Evolutionary conservation across 768 basidiomycete genomes (phyloP).

Genomic region (Cantharellus anzutake): DNA sequence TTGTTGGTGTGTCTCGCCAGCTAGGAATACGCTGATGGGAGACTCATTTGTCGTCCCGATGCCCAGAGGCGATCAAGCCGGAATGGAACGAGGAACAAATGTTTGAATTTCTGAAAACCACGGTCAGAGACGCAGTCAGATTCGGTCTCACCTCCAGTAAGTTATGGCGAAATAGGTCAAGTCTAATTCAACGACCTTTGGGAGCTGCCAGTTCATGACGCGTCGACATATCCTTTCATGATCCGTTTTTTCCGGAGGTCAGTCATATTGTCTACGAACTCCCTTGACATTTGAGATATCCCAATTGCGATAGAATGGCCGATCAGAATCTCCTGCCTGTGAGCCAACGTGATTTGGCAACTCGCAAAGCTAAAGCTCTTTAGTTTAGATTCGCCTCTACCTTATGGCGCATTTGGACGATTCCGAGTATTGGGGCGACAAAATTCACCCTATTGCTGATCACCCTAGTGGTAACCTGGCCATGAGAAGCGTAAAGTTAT

Average conservation of each 20-base stretch:
- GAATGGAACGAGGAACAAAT: slow-evolving; percentile 37
- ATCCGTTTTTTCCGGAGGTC: slow-evolving; percentile 51
- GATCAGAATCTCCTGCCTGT: slow-evolving; percentile 51
- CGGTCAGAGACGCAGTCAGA: slow-evolving; percentile 49
- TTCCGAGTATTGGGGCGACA: slow-evolving; percentile 45
- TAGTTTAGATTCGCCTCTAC: slow-evolving; percentile 28
- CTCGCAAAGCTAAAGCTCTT: not conserved
- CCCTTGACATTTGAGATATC: not conserved
- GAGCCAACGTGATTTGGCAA: slow-evolving; percentile 13
- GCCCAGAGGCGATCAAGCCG: slow-evolving; percentile 26
- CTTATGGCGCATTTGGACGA: slow-evolving; percentile 44
- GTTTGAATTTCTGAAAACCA: slow-evolving; percentile 39
- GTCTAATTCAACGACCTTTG: not conserved
- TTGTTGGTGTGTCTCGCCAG: slow-evolving; percentile 25
- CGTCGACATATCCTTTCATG: slow-evolving; percentile 28
- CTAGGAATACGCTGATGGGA: not conserved
- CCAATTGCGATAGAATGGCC: slow-evolving; percentile 33
- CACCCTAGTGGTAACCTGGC: slow-evolving; percentile 43
- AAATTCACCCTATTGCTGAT: slow-evolving; percentile 34
- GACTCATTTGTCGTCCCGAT: not conserved
- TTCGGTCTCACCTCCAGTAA: slow-evolving; percentile 53
- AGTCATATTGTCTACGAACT: slow-evolving; percentile 10
- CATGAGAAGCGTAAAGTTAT: slow-evolving; percentile 54
- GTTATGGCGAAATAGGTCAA: not conserved
- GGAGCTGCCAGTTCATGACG: slow-evolving; percentile 45